Conservation (phyloP, 1,139 yeast genomes). For the Schwanniomyces etchellsii region DNA sequence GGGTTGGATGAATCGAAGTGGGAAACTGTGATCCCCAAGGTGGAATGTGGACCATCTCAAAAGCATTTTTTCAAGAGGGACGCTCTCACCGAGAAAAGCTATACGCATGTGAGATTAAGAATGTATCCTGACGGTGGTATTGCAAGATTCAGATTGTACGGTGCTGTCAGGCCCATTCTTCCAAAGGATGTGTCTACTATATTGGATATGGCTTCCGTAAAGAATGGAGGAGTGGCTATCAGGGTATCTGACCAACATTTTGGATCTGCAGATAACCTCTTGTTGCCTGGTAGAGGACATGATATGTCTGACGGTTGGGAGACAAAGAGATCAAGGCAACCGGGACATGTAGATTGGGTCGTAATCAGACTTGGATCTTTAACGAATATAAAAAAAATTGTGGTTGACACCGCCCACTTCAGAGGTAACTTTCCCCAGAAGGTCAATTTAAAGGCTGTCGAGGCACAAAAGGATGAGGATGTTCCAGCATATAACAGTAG, state of each 20-base stretch:
- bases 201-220: slow-evolving; percentile 75
- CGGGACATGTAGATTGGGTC: slow-evolving; percentile 90
- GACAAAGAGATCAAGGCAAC: slow-evolving; percentile 79
- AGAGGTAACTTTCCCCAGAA: slow-evolving; percentile 91
- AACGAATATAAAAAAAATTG: slow-evolving; percentile 50
- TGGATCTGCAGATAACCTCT: slow-evolving; percentile 81
- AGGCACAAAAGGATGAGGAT: slow-evolving; percentile 28
- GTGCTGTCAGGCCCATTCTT: slow-evolving; percentile 65
- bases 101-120: slow-evolving; percentile 75
- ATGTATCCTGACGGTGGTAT: slow-evolving; percentile 98
- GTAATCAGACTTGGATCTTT: slow-evolving; percentile 69
- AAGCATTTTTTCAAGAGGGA: slow-evolving; percentile 73
- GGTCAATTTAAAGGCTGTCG: slow-evolving; percentile 55
- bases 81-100: slow-evolving; percentile 50
- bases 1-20: slow-evolving; percentile 39
- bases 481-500: slow-evolving; percentile 33
- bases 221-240: slow-evolving; percentile 86
- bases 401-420: slow-evolving; percentile 88
- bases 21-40: slow-evolving; percentile 62
- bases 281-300: slow-evolving; percentile 88
- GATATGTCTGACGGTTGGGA: slow-evolving; percentile 99
- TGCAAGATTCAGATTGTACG: slow-evolving; percentile 87
- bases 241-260: slow-evolving; percentile 86
- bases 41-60: slow-evolving; percentile 85
- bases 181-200: slow-evolving; percentile 40